Conservation (phyloP, 2,329 filamentous ascomycete genomes). For the Lomentospora prolificans region DNA sequence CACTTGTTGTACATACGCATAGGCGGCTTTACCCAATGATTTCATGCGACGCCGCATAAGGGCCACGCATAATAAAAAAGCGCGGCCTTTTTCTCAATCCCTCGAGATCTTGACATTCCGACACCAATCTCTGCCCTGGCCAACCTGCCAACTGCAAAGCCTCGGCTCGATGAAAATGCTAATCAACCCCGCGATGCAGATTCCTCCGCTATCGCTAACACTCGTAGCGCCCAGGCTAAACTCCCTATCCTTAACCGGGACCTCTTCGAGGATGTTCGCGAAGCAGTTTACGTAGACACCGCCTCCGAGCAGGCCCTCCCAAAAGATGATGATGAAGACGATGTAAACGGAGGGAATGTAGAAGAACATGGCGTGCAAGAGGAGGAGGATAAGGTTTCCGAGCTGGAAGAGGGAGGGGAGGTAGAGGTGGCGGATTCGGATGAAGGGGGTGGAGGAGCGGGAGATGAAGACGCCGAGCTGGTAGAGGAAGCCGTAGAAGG, state of each 20-base stretch:
- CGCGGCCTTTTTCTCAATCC: too few relatives aligned
- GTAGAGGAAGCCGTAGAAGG: conserved; percentile 89
- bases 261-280: conserved; percentile 80
- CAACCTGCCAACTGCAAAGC: conserved; percentile 76
- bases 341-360: conserved; percentile 81
- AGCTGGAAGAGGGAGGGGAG: conserved; percentile 74
- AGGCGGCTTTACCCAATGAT: too few relatives aligned
- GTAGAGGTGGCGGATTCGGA: conserved; percentile 74
- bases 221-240: conserved; percentile 85
- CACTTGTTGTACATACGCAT: too few relatives aligned
- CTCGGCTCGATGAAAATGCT: conserved; percentile 74
- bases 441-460: conserved; percentile 78
- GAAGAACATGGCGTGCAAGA: conserved; percentile 64
- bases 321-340: conserved; percentile 79
- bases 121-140: conserved; percentile 69
- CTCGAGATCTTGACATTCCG: conserved; percentile 35
- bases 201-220: conserved; percentile 84
- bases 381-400: conserved; percentile 64
- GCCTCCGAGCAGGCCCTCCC: conserved; percentile 87
- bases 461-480: conserved; percentile 93
- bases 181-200: conserved; percentile 77
- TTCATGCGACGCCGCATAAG: too few relatives aligned
- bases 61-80: too few relatives aligned
- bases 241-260: conserved; percentile 69
- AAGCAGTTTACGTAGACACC: conserved; percentile 95